Evolutionary conservation across 2,329 filamentous ascomycete species (phyloP), one percentile per base, ranked within the genome.

Genomic region (Aspergillus candidus): DNA sequence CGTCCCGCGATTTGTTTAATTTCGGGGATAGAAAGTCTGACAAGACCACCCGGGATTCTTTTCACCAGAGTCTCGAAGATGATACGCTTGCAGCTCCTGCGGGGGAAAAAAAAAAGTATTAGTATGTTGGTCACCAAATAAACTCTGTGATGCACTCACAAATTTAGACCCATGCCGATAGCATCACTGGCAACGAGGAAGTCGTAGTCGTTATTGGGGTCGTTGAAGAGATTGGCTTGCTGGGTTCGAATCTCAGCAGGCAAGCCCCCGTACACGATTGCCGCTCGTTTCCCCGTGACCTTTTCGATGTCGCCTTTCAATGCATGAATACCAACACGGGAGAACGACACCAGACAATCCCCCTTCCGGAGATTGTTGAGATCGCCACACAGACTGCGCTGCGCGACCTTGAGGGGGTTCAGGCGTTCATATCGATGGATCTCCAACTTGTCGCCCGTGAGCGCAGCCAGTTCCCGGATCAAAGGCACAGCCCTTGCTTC

Each of bases 1-100:
- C 93, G 82, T 13, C 93, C 93, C 39, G 83, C 93, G 58, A 98
- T 98, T 62, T 98, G 93, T 66, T 95, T 96, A 57, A 96, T 76
- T 53, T 96, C 87, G 0, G 89, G 84, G 3, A 85, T 74, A 0
- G 76, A 71, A 17, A 98, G 73, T 4, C 73, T 68, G 12, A 79
- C 72, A 27, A 76, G 73, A 4, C 71, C 67, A 1, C 54, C 59
- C 1, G 84, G 84, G 49, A 89, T 78, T 52, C 77, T 84, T 63
- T 96, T 98, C 47, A 74, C 70, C 2, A 83, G 76, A 1, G 83
- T 76, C 58, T 95, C 88, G 53, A 98, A 93, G 42, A 98, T 79
- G 48, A 98, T 79, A 18, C 94, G 85, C 61, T 89, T 93, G 62
- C 96, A 88, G 52, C 77, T 82, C 66, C 77, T 80, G 39, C 27